Base-by-base conservation (phyloP, 176 grass and related monocot genomes). In the Melocanna baccifera region DNA sequence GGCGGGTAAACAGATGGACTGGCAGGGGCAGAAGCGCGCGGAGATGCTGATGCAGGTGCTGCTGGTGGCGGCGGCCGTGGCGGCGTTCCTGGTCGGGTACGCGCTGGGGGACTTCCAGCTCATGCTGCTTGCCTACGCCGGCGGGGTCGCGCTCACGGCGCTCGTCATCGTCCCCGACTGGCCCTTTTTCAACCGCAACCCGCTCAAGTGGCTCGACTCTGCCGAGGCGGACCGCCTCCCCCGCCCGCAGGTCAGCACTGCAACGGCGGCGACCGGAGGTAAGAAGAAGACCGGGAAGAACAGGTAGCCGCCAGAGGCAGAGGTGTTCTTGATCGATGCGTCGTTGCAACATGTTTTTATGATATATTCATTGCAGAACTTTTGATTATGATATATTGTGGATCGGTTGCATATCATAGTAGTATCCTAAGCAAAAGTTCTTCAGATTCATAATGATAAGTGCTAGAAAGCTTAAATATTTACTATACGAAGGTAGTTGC, bases 31-130 rank as follows among this genome's bases (percentile, higher is more conserved):
- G 87, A 95, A 98, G 87, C 87, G 58, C 36, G 87, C 91, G 46
- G 96, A 98, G 90, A 86, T 93, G 79, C 83, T 98, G 73, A 98
- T 98, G 96, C 96, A 94, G 88, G 84, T 96, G 76, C 76, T 95
- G 79, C 83, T 98, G 65, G 83, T 95, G 45, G 91, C 89, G 4
- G 88, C 83, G 0, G 89, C 87, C 20, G 84, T 92, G 36, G 93
- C 64, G 13, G 91, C 91, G 64, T 96, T 96, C 52, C 55, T 73
- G 5, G 64, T 61, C 56, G 96, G 93, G 18, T 98, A 94, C 80
- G 68, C 67, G 7, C 71, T 95, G 42, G 87, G 83, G 0, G 93
- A 94, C 69, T 98, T 95, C 73, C 83, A 79, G 76, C 91, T 90
- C 40, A 98, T 98, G 96, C 88, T 98, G 51, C 74, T 98, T 58